These are phyloP conservation scores for Aspergillus pseudoviridinutans DNA, from an alignment of 2,329 filamentous ascomycete genomes.

Conservation along the genomic window DNA sequence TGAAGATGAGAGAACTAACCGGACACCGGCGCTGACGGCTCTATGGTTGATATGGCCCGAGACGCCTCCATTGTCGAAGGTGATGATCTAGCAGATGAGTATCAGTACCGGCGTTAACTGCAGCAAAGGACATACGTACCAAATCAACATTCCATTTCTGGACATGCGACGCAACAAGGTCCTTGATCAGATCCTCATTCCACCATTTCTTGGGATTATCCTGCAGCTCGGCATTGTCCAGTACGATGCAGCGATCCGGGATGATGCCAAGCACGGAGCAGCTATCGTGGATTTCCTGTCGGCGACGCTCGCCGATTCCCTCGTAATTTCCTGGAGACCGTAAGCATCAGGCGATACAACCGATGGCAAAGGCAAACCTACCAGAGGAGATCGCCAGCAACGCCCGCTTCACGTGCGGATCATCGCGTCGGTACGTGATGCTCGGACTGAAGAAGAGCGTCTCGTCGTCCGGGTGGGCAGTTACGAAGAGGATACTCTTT, in stretches of 20 bases:
- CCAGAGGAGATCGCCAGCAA: conserved; percentile 21
- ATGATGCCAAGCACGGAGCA: conserved; percentile 19
- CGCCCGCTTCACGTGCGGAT: conserved; percentile 14
- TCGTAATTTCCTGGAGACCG: conserved; percentile 16
- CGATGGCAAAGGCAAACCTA: too few relatives aligned
- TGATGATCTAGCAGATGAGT: conserved; percentile 30
- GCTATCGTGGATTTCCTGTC: conserved; percentile 18
- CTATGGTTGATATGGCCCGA: conserved; percentile 41
- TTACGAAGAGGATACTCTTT: conserved; percentile 37
- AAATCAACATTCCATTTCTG: conserved; percentile 37
- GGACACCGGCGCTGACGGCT: conserved; percentile 38
- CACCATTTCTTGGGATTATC: conserved; percentile 40
- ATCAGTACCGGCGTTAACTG: background rate
- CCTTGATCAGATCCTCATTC: conserved; percentile 31
- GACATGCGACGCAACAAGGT: conserved; percentile 32
- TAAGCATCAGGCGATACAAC: too few relatives aligned
- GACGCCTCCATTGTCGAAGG: conserved; percentile 40
- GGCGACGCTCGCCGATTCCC: conserved; percentile 18
- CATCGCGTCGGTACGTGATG: conserved; percentile 16
- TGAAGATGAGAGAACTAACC: conserved; percentile 20
- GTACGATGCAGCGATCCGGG: conserved; percentile 32
- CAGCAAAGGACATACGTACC: conserved; percentile 18
- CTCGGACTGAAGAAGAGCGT: conserved; percentile 26
- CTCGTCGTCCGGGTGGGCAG: conserved; percentile 31
- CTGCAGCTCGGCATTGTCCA: conserved; percentile 36